Percentiles rank a stretch among this genome's conserved stretches.
Evolutionary conservation across 2,329 filamentous ascomycete species (phyloP).

Genomic region (Cucurbitaria berberidis): DNA sequence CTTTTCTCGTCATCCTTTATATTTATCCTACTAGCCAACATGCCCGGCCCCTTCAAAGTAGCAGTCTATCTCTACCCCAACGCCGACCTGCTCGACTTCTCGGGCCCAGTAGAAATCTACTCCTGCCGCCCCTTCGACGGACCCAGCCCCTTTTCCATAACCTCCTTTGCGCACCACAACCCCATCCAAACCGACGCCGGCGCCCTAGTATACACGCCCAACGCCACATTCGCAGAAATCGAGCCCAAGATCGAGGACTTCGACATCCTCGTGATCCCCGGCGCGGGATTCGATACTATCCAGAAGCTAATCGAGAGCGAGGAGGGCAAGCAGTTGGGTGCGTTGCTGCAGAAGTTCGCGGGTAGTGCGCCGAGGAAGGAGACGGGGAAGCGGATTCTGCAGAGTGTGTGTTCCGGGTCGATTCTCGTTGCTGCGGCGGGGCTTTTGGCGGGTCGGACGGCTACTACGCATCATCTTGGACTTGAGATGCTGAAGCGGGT

Average conservation of each 20-base stretch:
- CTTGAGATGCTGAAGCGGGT: constrained; percentile 33
- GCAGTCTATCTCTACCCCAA: constrained; percentile 48
- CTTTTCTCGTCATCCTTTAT: background rate
- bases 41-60: constrained; percentile 39
- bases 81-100: constrained; percentile 52
- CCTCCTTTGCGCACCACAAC: constrained; percentile 41
- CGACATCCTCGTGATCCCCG: constrained; percentile 51
- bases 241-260: constrained; percentile 36
- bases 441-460: constrained; percentile 41
- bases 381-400: constrained; percentile 37
- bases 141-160: constrained; percentile 39
- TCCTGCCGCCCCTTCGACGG: constrained; percentile 35
- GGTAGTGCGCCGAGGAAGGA: constrained; percentile 28
- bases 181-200: constrained; percentile 29
- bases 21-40: background rate
- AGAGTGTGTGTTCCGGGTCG: constrained; percentile 51
- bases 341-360: constrained; percentile 31
- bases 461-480: constrained; percentile 50
- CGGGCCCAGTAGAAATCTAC: constrained; percentile 49
- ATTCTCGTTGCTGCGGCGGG: constrained; percentile 49
- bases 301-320: constrained; percentile 28
- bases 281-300: constrained; percentile 38
- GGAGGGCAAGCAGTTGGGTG: constrained; percentile 22
- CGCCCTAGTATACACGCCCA: constrained; percentile 40
- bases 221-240: constrained; percentile 38